phyloP scores from a whole-genome alignment of 2,329 filamentous ascomycete genomes.

The Dactylellina haptotyla region DNA sequence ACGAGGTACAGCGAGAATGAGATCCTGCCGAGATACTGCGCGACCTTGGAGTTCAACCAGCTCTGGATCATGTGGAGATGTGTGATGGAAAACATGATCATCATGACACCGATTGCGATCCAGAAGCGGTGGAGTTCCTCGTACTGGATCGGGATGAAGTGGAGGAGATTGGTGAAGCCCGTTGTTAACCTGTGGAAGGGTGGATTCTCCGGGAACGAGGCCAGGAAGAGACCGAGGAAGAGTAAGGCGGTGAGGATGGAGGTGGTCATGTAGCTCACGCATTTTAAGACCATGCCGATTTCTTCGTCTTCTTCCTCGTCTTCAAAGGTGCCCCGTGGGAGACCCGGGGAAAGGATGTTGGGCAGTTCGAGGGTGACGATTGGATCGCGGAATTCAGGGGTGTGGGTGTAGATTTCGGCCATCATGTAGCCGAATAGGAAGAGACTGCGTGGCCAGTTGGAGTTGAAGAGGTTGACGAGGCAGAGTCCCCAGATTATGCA shows the following conservation, averaged over 20 bases:
- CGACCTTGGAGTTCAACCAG: slow-evolving; percentile 60
- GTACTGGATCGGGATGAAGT: slow-evolving; percentile 5
- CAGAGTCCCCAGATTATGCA: slow-evolving; percentile 53
- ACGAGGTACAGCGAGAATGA: slow-evolving; percentile 73
- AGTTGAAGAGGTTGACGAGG: neutral
- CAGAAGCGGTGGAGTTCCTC: slow-evolving; percentile 51
- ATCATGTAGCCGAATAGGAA: slow-evolving; percentile 34
- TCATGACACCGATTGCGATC: slow-evolving; percentile 4
- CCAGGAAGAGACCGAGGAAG: slow-evolving; percentile 10
- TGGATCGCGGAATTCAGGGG: neutral
- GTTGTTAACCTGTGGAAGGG: neutral
- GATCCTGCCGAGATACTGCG: slow-evolving; percentile 72
- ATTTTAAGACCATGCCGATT: neutral
- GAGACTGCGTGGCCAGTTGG: slow-evolving; percentile 14
- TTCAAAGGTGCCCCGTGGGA: neutral
- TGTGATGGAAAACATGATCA: slow-evolving; percentile 25
- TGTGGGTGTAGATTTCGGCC: slow-evolving; percentile 24
- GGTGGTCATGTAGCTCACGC: neutral
- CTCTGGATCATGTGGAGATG: slow-evolving; percentile 16
- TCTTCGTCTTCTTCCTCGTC: neutral
- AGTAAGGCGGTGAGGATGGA: neutral
- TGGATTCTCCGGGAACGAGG: slow-evolving; percentile 18
- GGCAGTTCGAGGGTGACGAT: neutral
- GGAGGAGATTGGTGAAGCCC: slow-evolving; percentile 14
- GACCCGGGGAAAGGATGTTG: neutral